A percentile compares a stretch with the other conserved stretches of the same genome.
Conservation (phyloP, 176 grass and related monocot species). For the sorghum (Sorghum bicolor) region DNA sequence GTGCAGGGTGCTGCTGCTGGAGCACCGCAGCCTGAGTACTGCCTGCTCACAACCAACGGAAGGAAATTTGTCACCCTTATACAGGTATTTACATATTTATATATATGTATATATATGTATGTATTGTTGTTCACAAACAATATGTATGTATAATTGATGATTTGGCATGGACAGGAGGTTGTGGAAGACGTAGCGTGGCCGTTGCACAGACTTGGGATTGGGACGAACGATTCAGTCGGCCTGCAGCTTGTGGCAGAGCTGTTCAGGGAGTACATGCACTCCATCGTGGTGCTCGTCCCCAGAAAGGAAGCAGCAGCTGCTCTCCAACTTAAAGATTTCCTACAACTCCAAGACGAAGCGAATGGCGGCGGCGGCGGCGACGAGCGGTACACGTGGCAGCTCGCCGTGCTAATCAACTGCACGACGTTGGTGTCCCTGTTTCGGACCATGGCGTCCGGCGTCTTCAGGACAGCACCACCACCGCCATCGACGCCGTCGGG, state of each 20-base stretch:
- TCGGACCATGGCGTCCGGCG: slow-evolving; percentile 21
- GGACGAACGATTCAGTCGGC: slow-evolving; percentile 14
- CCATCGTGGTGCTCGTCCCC: slow-evolving; percentile 25
- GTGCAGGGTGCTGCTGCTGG: not conserved
- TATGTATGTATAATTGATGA: not conserved
- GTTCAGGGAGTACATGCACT: slow-evolving; percentile 46
- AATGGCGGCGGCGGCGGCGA: not conserved
- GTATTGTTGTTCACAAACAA: not conserved
- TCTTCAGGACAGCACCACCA: not conserved
- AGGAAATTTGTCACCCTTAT: slow-evolving; percentile 47
- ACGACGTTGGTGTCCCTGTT: slow-evolving; percentile 42
- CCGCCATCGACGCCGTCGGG: not conserved
- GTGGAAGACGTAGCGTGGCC: slow-evolving; percentile 38
- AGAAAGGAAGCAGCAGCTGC: not conserved
- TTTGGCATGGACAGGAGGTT: not conserved
- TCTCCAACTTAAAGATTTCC: not conserved
- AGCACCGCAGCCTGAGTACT: not conserved
- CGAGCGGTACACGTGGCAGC: slow-evolving; percentile 26
- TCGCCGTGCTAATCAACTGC: slow-evolving; percentile 54
- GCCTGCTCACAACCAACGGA: slow-evolving; percentile 52
- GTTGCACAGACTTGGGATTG: slow-evolving; percentile 27
- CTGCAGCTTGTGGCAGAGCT: slow-evolving; percentile 35
- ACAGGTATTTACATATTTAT: not conserved
- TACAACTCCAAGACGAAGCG: not conserved
- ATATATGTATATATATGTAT: not conserved